phyloP scores from a whole-genome alignment of 805 yeast species.

The Wickerhamiella azyma region DNA sequence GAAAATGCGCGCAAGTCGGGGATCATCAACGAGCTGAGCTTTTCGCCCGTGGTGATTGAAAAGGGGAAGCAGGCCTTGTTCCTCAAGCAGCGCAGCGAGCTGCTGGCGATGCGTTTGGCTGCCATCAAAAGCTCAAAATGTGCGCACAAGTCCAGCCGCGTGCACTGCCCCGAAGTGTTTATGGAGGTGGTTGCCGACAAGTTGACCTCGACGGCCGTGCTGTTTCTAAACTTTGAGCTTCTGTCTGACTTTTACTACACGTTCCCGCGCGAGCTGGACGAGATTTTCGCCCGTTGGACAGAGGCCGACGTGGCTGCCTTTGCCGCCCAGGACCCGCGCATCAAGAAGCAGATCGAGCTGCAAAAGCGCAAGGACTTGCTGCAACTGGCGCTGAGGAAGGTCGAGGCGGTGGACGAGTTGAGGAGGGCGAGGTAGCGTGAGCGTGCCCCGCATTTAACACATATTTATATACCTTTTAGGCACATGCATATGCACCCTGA shows the following conservation, averaged over 20 bases:
- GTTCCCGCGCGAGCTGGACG: slow-evolving; percentile 87
- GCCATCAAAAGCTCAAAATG: slow-evolving; percentile 66
- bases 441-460: too few relatives aligned
- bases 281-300: slow-evolving; percentile 48
- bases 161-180: slow-evolving; percentile 88
- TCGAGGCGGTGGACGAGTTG: slow-evolving; percentile 62
- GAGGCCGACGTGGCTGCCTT: slow-evolving; percentile 71
- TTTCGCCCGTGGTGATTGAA: slow-evolving; percentile 57
- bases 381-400: slow-evolving; percentile 70
- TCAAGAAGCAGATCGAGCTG: slow-evolving; percentile 78
- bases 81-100: slow-evolving; percentile 53
- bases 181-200: slow-evolving; percentile 86
- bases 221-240: slow-evolving; percentile 85
- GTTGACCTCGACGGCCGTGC: slow-evolving; percentile 80
- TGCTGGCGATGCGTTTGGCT: slow-evolving; percentile 62
- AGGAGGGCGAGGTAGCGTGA: neutral
- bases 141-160: slow-evolving; percentile 63
- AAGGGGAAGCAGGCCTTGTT: slow-evolving; percentile 79
- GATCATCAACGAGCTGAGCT: slow-evolving; percentile 21
- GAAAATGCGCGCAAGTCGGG: slow-evolving; percentile 20
- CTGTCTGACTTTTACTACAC: slow-evolving; percentile 90
- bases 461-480: too few relatives aligned
- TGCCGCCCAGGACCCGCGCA: slow-evolving; percentile 89
- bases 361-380: slow-evolving; percentile 86
- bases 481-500: too few relatives aligned